Conservation (phyloP, 345 rosid genomes). For the Eucalyptus globulus region DNA sequence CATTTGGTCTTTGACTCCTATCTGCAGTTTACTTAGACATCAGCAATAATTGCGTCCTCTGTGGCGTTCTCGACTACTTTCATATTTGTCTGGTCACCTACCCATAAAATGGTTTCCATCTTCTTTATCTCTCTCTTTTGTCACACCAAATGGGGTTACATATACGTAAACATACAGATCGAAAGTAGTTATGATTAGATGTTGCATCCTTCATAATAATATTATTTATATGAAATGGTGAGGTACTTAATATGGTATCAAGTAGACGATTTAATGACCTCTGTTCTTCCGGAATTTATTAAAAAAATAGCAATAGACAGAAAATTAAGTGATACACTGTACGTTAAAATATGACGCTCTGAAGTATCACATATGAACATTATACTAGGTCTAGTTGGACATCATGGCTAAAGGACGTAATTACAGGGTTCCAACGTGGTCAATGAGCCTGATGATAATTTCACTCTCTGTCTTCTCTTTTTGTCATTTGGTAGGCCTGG, state of each 20-base stretch:
- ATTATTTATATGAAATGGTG: not conserved
- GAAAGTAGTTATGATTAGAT: not conserved
- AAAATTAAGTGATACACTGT: not conserved
- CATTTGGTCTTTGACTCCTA: not conserved
- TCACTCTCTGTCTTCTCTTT: not conserved
- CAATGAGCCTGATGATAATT: not conserved
- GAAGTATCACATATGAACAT: not conserved
- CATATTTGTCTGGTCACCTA: not conserved
- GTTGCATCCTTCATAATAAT: not conserved
- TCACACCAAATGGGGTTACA: not conserved
- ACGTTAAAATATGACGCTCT: not conserved
- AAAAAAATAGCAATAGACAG: not conserved
- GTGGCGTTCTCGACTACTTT: not conserved
- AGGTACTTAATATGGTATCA: not conserved
- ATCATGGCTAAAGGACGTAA: not conserved
- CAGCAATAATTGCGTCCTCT: not conserved
- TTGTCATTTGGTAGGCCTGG: not conserved
- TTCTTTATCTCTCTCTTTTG: not conserved
- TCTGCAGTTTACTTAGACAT: not conserved
- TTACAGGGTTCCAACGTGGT: rapidly evolving
- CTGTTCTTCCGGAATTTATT: not conserved
- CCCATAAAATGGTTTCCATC: not conserved
- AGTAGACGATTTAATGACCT: not conserved
- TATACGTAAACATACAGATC: not conserved
- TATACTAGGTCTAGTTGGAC: not conserved